phyloP scores from a whole-genome alignment of 208 protist species.

The Leptomonas pyrrhocoris region DNA sequence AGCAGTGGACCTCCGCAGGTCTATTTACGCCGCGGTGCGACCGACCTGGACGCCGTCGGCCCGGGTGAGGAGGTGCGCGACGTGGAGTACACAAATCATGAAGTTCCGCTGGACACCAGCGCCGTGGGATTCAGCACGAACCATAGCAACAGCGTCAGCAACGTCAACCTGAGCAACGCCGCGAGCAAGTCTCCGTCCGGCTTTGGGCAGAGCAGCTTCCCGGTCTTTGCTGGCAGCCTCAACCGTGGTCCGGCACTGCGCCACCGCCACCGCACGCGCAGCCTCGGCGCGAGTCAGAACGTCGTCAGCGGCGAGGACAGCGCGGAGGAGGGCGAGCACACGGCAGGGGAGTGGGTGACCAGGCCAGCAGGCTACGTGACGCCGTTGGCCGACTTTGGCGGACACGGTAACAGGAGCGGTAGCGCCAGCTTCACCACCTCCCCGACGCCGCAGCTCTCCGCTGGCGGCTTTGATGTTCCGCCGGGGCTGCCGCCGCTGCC shows the following conservation, averaged over 20 bases:
- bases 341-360: background rate
- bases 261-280: slow-evolving; percentile 25
- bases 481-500: slow-evolving; percentile 4
- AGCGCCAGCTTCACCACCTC: background rate
- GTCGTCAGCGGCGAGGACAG: slow-evolving; percentile 22
- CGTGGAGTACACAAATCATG: slow-evolving; percentile 13
- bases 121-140: background rate
- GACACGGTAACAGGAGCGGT: background rate
- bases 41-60: slow-evolving; percentile 10
- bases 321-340: slow-evolving; percentile 12
- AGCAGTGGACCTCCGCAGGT: background rate
- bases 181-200: background rate
- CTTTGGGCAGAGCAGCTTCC: slow-evolving; percentile 12
- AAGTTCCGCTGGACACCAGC: background rate
- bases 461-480: slow-evolving; percentile 4
- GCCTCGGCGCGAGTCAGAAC: slow-evolving; percentile 15
- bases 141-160: background rate
- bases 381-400: background rate
- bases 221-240: slow-evolving; percentile 7
- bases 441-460: slow-evolving; percentile 1
- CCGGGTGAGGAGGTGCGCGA: slow-evolving; percentile 15
- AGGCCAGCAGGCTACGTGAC: background rate
- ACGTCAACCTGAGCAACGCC: background rate
- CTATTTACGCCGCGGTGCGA: slow-evolving; percentile 10
- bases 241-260: slow-evolving; percentile 5